Conservation (phyloP, 176 grass and related monocot genomes). For the Carex myosuroides region DNA sequence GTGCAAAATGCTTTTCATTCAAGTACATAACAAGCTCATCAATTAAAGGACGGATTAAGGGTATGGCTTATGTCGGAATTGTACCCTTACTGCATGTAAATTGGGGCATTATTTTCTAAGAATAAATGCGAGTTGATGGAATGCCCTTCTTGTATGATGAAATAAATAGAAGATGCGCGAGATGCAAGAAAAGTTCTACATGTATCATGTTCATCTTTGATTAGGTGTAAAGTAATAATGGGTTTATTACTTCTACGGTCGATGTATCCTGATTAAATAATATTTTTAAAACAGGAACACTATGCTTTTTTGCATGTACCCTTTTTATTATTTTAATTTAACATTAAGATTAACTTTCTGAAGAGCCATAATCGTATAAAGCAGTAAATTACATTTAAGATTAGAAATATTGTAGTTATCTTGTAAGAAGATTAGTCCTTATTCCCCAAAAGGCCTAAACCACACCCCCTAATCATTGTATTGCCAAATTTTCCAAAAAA, state of each 20-base stretch:
- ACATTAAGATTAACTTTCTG: neutral
- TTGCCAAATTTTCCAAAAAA: no score
- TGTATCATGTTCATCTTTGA: conserved; percentile 14
- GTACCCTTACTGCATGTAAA: conserved; percentile 25
- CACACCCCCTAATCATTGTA: no score
- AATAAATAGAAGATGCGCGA: conserved; percentile 21
- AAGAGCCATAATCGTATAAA: neutral
- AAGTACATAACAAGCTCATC: conserved; percentile 25
- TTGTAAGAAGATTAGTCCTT: neutral
- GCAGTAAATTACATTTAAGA: neutral
- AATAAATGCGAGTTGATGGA: conserved; percentile 18
- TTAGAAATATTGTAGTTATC: neutral
- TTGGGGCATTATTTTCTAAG: conserved; percentile 21
- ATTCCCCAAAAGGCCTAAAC: neutral
- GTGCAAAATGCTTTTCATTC: conserved; percentile 1
- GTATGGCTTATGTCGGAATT: neutral
- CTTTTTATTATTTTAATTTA: neutral
- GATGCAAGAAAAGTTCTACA: conserved; percentile 1
- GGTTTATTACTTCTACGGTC: conserved; percentile 17
- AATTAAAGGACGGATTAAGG: conserved; percentile 12
- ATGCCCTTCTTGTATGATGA: conserved; percentile 28
- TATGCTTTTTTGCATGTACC: neutral
- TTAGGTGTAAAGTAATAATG: conserved; percentile 28
- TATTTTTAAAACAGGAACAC: conserved; percentile 9
- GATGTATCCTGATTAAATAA: conserved; percentile 19